Conservation (phyloP, 495 filamentous ascomycete species). For the Chaetomium tenue region DNA sequence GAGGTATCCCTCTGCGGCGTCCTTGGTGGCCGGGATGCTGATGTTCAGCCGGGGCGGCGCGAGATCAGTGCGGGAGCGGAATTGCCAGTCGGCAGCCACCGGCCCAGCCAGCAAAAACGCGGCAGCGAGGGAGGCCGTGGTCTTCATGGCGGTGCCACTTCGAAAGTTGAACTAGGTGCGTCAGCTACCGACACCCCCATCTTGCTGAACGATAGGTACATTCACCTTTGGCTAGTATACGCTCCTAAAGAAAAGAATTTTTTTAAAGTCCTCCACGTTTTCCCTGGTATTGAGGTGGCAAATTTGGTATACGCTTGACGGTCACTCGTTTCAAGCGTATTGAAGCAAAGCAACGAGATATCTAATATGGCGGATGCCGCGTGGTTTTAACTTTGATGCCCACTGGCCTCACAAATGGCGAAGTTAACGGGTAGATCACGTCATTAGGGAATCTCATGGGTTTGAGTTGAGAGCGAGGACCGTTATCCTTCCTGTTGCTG, state of each 20-base stretch:
- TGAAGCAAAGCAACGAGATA: not conserved
- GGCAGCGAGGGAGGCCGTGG: slow-evolving; percentile 27
- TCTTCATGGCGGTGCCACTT: slow-evolving; percentile 38
- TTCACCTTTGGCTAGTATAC: slow-evolving; percentile 54
- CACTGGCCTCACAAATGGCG: not conserved
- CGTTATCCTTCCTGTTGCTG: not conserved
- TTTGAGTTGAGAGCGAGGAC: not conserved
- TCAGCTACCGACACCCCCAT: slow-evolving; percentile 45
- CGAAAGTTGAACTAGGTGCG: slow-evolving; percentile 32
- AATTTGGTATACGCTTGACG: not conserved
- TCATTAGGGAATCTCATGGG: not conserved
- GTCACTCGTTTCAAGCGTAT: not conserved
- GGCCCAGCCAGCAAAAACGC: slow-evolving; percentile 31
- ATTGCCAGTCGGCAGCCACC: slow-evolving; percentile 54
- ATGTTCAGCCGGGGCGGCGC: slow-evolving; percentile 57
- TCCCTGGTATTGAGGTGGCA: slow-evolving; percentile 1
- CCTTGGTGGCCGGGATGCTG: slow-evolving; percentile 51
- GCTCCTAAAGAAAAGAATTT: slow-evolving; percentile 34
- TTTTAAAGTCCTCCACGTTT: not conserved
- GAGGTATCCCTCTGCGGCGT: slow-evolving; percentile 53
- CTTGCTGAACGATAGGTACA: slow-evolving; percentile 50
- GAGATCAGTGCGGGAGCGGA: slow-evolving; percentile 56
- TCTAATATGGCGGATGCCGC: not conserved
- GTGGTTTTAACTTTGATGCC: not conserved
- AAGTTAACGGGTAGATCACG: not conserved